Evolutionary conservation across 768 basidiomycete species (phyloP).

Genomic region (Gyrodon lividus): DNA sequence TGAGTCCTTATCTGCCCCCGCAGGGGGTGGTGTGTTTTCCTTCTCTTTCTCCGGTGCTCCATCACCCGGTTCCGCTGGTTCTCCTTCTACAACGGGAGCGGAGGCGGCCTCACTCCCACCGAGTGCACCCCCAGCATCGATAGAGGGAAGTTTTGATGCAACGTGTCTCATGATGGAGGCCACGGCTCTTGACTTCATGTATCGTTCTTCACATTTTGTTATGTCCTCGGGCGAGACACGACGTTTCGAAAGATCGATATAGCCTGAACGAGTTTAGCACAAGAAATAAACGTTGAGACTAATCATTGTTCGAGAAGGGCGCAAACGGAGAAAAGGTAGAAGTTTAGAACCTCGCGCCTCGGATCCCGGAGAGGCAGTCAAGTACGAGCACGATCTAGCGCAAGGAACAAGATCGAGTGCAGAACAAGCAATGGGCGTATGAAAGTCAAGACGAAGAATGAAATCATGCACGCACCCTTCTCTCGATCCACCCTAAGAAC

Average conservation of each 20-base stretch:
- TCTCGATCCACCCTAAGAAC: conserved; percentile 98
- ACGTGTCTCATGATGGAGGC: conserved; percentile 92
- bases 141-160: conserved; percentile 71
- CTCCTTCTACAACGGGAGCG: conserved; percentile 27
- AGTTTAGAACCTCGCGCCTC: no score
- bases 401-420: no score
- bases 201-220: conserved; percentile 97
- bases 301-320: no score
- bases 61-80: neutral
- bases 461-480: conserved; percentile 65
- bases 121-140: conserved; percentile 19
- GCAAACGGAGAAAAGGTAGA: no score
- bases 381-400: no score
- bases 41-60: conserved; percentile 1
- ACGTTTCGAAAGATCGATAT: conserved; percentile 98
- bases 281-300: no score
- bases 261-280: conserved; percentile 50
- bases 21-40: conserved; percentile 3
- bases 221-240: conserved; percentile 98
- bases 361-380: no score
- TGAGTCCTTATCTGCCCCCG: conserved; percentile 44
- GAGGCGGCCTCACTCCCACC: conserved; percentile 29
- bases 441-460: neutral
- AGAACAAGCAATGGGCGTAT: no score
- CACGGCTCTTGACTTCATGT: conserved; percentile 96